A percentile compares a stretch with the other conserved stretches of the same genome.
Conservation (phyloP, 2,329 filamentous ascomycete species). For the Nemania diffusa region DNA sequence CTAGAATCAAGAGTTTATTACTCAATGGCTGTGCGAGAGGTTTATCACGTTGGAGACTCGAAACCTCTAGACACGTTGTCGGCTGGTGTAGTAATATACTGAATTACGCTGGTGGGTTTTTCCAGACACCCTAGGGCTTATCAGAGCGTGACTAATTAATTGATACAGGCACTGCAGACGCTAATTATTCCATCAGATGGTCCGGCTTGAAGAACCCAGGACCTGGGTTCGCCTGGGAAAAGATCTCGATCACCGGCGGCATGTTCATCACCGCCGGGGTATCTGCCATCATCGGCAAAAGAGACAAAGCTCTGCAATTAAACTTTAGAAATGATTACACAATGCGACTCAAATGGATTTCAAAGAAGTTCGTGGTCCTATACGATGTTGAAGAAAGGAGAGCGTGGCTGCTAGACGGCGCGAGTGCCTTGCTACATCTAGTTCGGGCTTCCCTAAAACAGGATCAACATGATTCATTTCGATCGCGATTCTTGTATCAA, state of each 20-base stretch:
- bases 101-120: conserved; percentile 35
- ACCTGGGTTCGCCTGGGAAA: conserved; percentile 38
- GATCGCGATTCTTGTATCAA: conserved; percentile 32
- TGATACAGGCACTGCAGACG: conserved; percentile 34
- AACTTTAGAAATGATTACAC: conserved; percentile 40
- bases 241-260: conserved; percentile 41
- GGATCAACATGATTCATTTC: conserved; percentile 31
- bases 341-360: conserved; percentile 45
- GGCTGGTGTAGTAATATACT: conserved; percentile 48
- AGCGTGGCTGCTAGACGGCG: conserved; percentile 52
- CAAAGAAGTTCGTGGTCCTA: conserved; percentile 46
- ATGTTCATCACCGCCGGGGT: conserved; percentile 41
- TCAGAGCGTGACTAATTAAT: too few relatives aligned
- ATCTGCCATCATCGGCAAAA: conserved; percentile 41
- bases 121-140: too few relatives aligned
- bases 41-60: not conserved
- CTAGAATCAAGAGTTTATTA: not conserved
- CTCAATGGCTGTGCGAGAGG: not conserved
- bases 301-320: conserved; percentile 42
- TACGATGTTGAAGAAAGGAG: conserved; percentile 50
- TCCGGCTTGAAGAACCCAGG: conserved; percentile 34
- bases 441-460: conserved; percentile 45
- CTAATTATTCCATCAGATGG: conserved; percentile 36
- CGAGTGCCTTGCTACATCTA: conserved; percentile 52
- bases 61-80: conserved; percentile 46